A percentile compares a stretch with the other conserved stretches of the same genome.
phyloP scores from a whole-genome alignment of 495 filamentous ascomycete genomes.

The Daldinia bambusicola region DNA sequence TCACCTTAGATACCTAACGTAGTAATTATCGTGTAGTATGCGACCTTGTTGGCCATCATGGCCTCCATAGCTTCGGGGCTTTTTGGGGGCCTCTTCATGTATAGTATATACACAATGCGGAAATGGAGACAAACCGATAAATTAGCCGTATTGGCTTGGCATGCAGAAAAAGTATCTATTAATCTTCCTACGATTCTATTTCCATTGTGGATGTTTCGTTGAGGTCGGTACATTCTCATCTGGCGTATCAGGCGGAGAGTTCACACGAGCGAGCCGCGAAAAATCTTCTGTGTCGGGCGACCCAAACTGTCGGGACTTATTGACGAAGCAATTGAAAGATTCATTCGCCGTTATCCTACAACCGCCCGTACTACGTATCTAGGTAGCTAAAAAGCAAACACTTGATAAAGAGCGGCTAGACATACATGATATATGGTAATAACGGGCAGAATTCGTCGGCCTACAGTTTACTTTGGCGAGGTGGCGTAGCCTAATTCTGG shows the following conservation, averaged over 20 bases:
- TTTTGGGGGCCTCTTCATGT: slow-evolving; percentile 13
- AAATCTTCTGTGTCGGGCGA: slow-evolving; percentile 23
- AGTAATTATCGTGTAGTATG: slow-evolving; percentile 26
- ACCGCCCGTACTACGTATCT: slow-evolving; percentile 8
- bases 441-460: neutral
- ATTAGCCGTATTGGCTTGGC: slow-evolving; percentile 22
- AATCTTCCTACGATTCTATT: neutral
- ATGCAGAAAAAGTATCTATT: slow-evolving; percentile 2
- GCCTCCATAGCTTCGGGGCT: neutral
- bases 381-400: slow-evolving; percentile 29
- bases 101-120: slow-evolving; percentile 25
- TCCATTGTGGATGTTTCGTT: neutral
- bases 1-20: neutral
- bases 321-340: slow-evolving; percentile 12
- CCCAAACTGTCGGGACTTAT: slow-evolving; percentile 32
- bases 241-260: slow-evolving; percentile 22
- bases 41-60: neutral
- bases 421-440: neutral
- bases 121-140: slow-evolving; percentile 10
- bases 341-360: neutral
- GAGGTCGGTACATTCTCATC: slow-evolving; percentile 16
- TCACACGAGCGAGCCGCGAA: slow-evolving; percentile 32
- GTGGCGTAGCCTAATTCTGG: neutral
- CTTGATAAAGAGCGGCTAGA: slow-evolving; percentile 10
- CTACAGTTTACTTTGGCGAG: neutral